These are phyloP conservation scores for Telopea speciosissima DNA, from an alignment of 177 flowering plant genomes.

Conservation along the genomic window DNA sequence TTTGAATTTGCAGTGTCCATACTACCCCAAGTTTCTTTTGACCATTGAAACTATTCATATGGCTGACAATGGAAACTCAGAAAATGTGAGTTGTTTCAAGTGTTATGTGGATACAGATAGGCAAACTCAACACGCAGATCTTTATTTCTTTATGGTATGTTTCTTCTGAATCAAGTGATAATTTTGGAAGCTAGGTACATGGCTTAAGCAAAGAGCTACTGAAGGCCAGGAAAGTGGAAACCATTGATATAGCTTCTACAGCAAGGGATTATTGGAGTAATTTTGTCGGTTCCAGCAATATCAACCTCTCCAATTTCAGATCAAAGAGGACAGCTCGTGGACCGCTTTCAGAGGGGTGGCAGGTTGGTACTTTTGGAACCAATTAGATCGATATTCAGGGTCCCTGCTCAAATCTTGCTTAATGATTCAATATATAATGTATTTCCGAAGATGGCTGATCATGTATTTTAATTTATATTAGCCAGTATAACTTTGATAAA, in stretches of 20 bases:
- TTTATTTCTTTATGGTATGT: neutral
- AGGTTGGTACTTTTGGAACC: constrained; percentile 31
- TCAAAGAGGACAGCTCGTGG: constrained; percentile 55
- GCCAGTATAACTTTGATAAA: neutral
- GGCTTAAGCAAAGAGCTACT: constrained; percentile 48
- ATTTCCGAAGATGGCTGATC: neutral
- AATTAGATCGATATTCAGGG: neutral
- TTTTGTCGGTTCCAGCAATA: constrained; percentile 34
- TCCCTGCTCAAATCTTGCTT: neutral
- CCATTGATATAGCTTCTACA: constrained; percentile 50
- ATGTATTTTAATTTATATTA: neutral
- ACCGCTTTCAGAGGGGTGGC: constrained; percentile 65
- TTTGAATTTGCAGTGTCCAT: constrained; percentile 49
- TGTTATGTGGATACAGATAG: neutral
- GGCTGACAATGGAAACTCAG: constrained; percentile 57
- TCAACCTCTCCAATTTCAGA: constrained; percentile 48
- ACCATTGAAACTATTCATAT: constrained; percentile 57
- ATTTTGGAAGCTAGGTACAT: constrained; percentile 41
- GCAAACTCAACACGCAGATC: neutral
- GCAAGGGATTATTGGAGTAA: constrained; percentile 62
- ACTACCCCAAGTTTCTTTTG: constrained; percentile 44
- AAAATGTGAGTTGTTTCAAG: constrained; percentile 48
- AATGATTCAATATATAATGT: neutral
- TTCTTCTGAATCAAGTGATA: constrained; percentile 1
- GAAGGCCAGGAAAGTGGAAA: constrained; percentile 53